Base-by-base conservation (phyloP, 1,139 yeast genomes). In the Geotrichum reessii region DNA sequence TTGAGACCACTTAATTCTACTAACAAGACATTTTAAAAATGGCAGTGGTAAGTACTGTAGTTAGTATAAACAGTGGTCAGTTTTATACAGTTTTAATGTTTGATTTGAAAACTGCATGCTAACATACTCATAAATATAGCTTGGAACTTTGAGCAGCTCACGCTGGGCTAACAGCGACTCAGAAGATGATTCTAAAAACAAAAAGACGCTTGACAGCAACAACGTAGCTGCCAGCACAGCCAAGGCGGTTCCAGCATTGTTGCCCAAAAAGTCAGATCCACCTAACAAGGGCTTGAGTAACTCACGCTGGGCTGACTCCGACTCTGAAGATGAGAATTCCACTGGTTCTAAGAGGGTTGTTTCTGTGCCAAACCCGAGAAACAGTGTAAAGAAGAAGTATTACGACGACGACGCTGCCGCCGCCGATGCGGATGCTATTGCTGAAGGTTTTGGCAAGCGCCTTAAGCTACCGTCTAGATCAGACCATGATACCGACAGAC, bases 221-320 rank as follows among this genome's bases (percentile, higher is more conserved):
- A n/a, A n/a, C 21, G 52, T 3, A 24, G 53, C 11, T n/a, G 24
- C 14, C 14, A 19, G 5, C 14, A 33, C 21, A 27, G 28, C 28
- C 4, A 7, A 17, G n/a, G 44, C n/a, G n/a, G 21, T 8, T 19
- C 17, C 19, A 17, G 7, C n/a, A n/a, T n/a, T 5, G 44, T 19
- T 9, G 5, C 17, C 44, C n/a, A 37, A 37, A 14, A 37, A n/a
- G 44, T 8, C 25, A 12, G 28, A 25, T 4, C 46, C 46, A 17
- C 54, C 50, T 22, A 12, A 21, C 19, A 14, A 47, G 25, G 52
- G 52, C 24, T 28, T 49, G 27, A 53, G 52, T n/a, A 44, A 53
- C n/a, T 58, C 59, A 2, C 47, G 55, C n/a, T 59, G 63, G 62
- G 63, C 60, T n/a, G 55, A 42, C 24, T 56, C 28, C 12, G 61